Percentiles rank a stretch among this genome's conserved stretches.
Evolutionary conservation across 2,329 filamentous ascomycete species (phyloP).

Genomic region (Trichoderma cornu-damae): DNA sequence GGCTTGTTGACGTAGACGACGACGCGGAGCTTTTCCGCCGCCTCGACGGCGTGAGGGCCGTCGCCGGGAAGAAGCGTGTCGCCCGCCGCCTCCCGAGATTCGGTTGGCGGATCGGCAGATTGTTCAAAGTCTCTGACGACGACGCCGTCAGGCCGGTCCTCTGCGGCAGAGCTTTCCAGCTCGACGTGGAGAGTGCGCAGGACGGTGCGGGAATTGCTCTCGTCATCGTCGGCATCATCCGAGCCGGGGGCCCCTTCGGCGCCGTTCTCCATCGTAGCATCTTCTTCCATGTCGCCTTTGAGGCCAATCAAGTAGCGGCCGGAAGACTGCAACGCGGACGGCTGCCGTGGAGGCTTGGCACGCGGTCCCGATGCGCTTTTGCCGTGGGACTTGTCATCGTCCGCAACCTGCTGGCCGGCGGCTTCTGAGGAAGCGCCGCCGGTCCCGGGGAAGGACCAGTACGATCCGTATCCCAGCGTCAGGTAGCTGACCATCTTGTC

Average conservation of each 20-base stretch:
- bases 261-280: slow-evolving; percentile 29
- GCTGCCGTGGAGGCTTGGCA: slow-evolving; percentile 10
- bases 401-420: slow-evolving; percentile 21
- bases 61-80: slow-evolving; percentile 31
- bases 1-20: slow-evolving; percentile 69
- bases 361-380: not conserved
- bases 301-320: slow-evolving; percentile 64
- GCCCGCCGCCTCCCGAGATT: slow-evolving; percentile 34
- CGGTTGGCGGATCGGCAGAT: slow-evolving; percentile 28
- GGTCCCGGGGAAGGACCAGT: slow-evolving; percentile 48
- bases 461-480: slow-evolving; percentile 63
- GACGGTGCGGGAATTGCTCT: slow-evolving; percentile 51
- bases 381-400: slow-evolving; percentile 18
- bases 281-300: slow-evolving; percentile 56
- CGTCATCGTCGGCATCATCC: slow-evolving; percentile 29
- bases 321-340: slow-evolving; percentile 27
- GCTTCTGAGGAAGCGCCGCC: not conserved
- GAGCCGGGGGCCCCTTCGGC: slow-evolving; percentile 29
- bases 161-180: slow-evolving; percentile 40
- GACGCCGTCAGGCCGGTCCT: slow-evolving; percentile 40
- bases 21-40: slow-evolving; percentile 56
- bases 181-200: slow-evolving; percentile 65
- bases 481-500: slow-evolving; percentile 59
- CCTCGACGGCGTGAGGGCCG: slow-evolving; percentile 46
- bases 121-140: slow-evolving; percentile 43